A percentile compares a stretch with the other conserved stretches of the same genome.
These are phyloP conservation scores for Intubia oerlemansii DNA, from an alignment of 2,329 filamentous ascomycete species.

Conservation along the genomic window DNA sequence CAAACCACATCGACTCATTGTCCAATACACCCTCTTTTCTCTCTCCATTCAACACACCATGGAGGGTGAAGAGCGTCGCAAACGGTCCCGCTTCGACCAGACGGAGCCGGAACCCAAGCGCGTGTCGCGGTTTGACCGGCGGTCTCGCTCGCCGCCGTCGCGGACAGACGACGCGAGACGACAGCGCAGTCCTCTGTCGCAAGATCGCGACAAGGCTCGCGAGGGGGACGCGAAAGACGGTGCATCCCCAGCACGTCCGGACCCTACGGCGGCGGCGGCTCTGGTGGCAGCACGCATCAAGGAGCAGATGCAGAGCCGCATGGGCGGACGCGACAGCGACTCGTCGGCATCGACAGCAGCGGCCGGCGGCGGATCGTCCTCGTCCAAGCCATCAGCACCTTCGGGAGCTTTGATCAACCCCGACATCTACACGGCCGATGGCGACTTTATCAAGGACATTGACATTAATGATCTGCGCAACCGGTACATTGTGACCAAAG, in stretches of 20 bases:
- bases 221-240: not conserved
- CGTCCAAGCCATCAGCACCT: conserved; percentile 18
- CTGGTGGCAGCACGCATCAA: conserved; percentile 81
- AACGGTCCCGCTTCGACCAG: conserved; percentile 89
- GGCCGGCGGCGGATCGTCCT: too few relatives aligned
- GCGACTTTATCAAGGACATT: conserved; percentile 96
- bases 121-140: conserved; percentile 69
- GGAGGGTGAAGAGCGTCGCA: conserved; percentile 61
- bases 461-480: conserved; percentile 97
- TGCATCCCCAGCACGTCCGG: conserved; percentile 17
- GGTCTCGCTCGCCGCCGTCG: conserved; percentile 62
- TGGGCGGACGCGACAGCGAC: too few relatives aligned
- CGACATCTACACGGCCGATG: conserved; percentile 86
- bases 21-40: not conserved
- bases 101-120: conserved; percentile 62
- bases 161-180: conserved; percentile 47
- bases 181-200: conserved; percentile 57
- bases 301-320: conserved; percentile 64
- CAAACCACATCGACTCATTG: too few relatives aligned
- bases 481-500: conserved; percentile 91
- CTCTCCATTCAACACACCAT: conserved; percentile 21
- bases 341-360: too few relatives aligned
- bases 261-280: conserved; percentile 52
- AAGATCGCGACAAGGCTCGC: conserved; percentile 20
- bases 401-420: conserved; percentile 44